phyloP scores from a whole-genome alignment of 352 stramenopile species.

The Globisporangium nagaii region DNA sequence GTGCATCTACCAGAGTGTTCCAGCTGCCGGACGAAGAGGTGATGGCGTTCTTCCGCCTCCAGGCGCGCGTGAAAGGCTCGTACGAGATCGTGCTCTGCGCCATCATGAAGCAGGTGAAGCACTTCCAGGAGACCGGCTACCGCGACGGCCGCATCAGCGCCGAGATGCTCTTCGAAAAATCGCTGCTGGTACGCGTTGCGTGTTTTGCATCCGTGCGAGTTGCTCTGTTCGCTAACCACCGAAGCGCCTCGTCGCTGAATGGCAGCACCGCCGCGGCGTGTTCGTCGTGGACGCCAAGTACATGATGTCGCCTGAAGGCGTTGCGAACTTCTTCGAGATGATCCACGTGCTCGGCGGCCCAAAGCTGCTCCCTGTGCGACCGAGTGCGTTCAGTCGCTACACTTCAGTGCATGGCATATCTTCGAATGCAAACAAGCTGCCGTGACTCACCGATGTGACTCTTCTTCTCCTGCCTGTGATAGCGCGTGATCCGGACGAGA shows the following conservation, averaged over 20 bases:
- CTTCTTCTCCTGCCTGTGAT: background rate
- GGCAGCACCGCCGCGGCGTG: constrained; percentile 36
- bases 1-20: constrained; percentile 49
- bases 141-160: constrained; percentile 70
- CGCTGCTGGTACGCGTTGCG: constrained; percentile 27
- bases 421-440: no score
- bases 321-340: constrained; percentile 58
- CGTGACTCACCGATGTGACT: background rate
- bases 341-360: constrained; percentile 46
- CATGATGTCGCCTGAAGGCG: constrained; percentile 24
- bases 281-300: constrained; percentile 52
- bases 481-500: constrained; percentile 43
- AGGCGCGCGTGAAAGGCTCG: constrained; percentile 87
- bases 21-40: constrained; percentile 85
- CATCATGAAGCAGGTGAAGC: constrained; percentile 89
- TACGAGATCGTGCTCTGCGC: constrained; percentile 90
- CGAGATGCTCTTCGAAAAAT: constrained; percentile 71
- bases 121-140: constrained; percentile 90
- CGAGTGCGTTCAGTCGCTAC: constrained; percentile 30
- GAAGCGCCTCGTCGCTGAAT: no score
- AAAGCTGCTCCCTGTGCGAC: constrained; percentile 51
- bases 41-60: constrained; percentile 64
- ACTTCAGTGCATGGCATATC: no score
- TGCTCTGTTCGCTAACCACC: background rate
- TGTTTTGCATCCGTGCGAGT: background rate